Evolutionary conservation across 1,284 basidiomycete genomes (phyloP), one percentile per base, ranked within the genome.

Genomic region (Anthracocystis panici-leucophaei): DNA sequence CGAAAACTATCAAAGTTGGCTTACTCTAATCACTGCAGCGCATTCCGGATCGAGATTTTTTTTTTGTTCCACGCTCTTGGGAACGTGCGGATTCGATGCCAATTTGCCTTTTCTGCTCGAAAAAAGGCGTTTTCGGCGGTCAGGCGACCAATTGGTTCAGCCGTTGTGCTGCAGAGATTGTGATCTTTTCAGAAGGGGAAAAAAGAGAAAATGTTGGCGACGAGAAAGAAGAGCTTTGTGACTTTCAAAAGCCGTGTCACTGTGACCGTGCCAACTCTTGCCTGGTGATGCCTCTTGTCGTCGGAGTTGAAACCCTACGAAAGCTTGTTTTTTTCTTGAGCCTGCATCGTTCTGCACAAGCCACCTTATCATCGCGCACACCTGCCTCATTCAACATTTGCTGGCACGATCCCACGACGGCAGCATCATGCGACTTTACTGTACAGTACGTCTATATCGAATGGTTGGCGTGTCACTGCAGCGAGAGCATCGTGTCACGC

Each of bases 401-500:
- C 27, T 48, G 46, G 46, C 27, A 48, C 16, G 46, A 29, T 29
- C 31, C 29, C n/a, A n/a, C n/a, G n/a, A n/a, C n/a, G n/a, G n/a
- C n/a, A n/a, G n/a, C n/a, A n/a, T n/a, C n/a, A n/a, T n/a, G n/a
- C n/a, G n/a, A n/a, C n/a, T n/a, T n/a, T n/a, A n/a, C n/a, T n/a
- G n/a, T n/a, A n/a, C n/a, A n/a, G n/a, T n/a, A n/a, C n/a, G n/a
- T n/a, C n/a, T n/a, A n/a, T n/a, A n/a, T n/a, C n/a, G n/a, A n/a
- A n/a, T n/a, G n/a, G n/a, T n/a, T n/a, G n/a, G n/a, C n/a, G n/a
- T n/a, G n/a, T 46, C 44, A 46, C 44, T 21, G 23, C 12, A 27
- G 23, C 25, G 14, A 46, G 6, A 23, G 44, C 44, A 23, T 27
- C 46, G 4, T 31, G 46, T 48, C 27, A 48, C 27, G 16, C 6